Evolutionary conservation across 805 yeast species (phyloP), one percentile per base, ranked within the genome.

Genomic region (Saccharomycopsis sp.): DNA sequence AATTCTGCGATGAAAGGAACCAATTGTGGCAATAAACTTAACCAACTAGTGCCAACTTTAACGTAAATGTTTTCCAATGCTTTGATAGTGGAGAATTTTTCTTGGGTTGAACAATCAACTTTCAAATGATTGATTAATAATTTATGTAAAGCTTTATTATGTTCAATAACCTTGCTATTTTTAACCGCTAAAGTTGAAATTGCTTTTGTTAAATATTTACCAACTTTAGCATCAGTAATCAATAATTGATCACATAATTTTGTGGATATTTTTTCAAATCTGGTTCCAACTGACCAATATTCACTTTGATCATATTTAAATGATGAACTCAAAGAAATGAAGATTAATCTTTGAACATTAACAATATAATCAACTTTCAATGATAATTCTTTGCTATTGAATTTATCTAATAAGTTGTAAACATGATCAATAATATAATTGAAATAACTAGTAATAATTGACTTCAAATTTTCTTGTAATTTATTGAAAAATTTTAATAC

Each of bases 1-100:
- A 92, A 64, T 62, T 92, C 99, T 5, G 97, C 96, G 58, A 92
- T 85, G 45, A 85, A 72, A 26, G 99, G 99, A 47, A 92, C 95
- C 51, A 92, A 70, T 56, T 88, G 96, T 19, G 98, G 98, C 52
- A 92, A 68, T 65, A 83, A 70, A 26, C 80, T 66, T 49, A 92
- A 70, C 98, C 97, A 92, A 57, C 79, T 85, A 53, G 92, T 97
- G 41, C 97, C 96, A 52, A 87, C 80, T 65, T 83, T 83, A 49
- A 83, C 82, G 69, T 87, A 92, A 25, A 92, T 75, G 20, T 76
- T 67, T 59, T 84, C 85, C 57, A 92, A 70, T 2, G 84, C 67
- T 57, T 79, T 76, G 40, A 85, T 72, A 20, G 96, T 76, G 89
- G 95, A 82, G 50, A 74, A 62, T 55, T 82, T 81, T 53, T 79